These are phyloP conservation scores for Geotrichum carabidarum DNA, from an alignment of 1,139 yeast species.

Conservation along the genomic window DNA sequence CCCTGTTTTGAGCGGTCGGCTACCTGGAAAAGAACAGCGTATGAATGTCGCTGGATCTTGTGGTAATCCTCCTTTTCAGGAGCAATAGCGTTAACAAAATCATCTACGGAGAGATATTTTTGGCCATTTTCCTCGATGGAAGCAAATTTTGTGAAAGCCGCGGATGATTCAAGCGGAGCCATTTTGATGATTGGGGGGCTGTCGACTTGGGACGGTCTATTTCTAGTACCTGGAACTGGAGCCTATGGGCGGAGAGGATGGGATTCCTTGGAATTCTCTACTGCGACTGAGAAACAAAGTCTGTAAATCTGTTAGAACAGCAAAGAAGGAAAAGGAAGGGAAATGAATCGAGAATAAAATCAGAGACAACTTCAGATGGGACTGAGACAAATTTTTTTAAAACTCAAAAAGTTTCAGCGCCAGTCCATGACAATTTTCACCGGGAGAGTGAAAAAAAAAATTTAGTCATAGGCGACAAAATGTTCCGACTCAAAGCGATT, in stretches of 20 bases:
- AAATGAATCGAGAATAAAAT: background rate
- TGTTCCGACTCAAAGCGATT: too few species aligned
- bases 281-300: background rate
- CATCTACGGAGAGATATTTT: slow-evolving; percentile 45
- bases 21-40: slow-evolving; percentile 42
- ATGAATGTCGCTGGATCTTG: slow-evolving; percentile 41
- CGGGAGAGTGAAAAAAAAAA: background rate
- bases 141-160: slow-evolving; percentile 15
- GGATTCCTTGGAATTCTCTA: background rate
- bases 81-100: slow-evolving; percentile 42
- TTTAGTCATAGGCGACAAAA: slow-evolving; percentile 5
- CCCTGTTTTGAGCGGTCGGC: slow-evolving; percentile 40
- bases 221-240: too few species aligned
- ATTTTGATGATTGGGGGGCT: background rate
- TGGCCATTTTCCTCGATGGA: slow-evolving; percentile 34
- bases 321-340: background rate
- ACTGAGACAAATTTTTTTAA: slow-evolving; percentile 1
- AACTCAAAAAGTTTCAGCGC: slow-evolving; percentile 1
- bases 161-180: slow-evolving; percentile 16
- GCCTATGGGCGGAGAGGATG: too few species aligned
- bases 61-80: slow-evolving; percentile 42
- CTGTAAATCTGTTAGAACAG: background rate
- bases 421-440: slow-evolving; percentile 2
- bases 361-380: background rate
- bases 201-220: background rate